Base-by-base conservation (phyloP, 441 rosid genomes). In the Pelargonium cotyledonis region DNA sequence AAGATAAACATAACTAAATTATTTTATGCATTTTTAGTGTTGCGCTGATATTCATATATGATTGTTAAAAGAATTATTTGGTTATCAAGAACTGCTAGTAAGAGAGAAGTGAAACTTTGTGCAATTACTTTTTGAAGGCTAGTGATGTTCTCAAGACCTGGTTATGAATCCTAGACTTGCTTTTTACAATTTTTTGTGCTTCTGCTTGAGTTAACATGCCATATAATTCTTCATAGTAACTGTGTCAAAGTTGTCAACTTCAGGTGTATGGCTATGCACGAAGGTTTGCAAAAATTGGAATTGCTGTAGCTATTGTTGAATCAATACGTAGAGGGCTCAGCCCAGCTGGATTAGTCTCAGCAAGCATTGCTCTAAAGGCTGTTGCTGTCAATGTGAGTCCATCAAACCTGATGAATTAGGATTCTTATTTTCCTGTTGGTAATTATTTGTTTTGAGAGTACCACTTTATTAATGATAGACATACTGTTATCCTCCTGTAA, bases 231-330 rank as follows among this genome's bases (percentile, higher is more conserved):
- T 31, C 14, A 9, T 23, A 21, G 43, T 71, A 68, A 79, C 40
- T 63, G 12, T 46, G 65, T 46, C 21, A n/a, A n/a, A 51, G 44
- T 64, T 68, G 19, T 64, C 55, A 70, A 70, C 49, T 76, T 78
- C 79, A 91, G 99, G 99, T 94, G 67, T 94, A 88, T 84, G 91
- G 96, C 73, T 88, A 91, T 82, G 96, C 97, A 6, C 81, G 96
- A 35, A 84, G 81, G 75, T 94, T 94, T 69, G 95, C 97, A 3
- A 91, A 89, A 78, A 77, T 82, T 74, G 96, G 97, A 63, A 83
- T 89, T 71, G 87, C 94, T 8, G 79, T 53, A 78, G 79, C 91
- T 72, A 96, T 94, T 72, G 83, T 86, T 7, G 84, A 84, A 40
- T 88, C 94, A 70, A 80, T 94, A 19, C 83, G 76, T 16, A 84